Conservation (phyloP, 1,284 basidiomycete genomes). For the Entoloma clypeatum region DNA sequence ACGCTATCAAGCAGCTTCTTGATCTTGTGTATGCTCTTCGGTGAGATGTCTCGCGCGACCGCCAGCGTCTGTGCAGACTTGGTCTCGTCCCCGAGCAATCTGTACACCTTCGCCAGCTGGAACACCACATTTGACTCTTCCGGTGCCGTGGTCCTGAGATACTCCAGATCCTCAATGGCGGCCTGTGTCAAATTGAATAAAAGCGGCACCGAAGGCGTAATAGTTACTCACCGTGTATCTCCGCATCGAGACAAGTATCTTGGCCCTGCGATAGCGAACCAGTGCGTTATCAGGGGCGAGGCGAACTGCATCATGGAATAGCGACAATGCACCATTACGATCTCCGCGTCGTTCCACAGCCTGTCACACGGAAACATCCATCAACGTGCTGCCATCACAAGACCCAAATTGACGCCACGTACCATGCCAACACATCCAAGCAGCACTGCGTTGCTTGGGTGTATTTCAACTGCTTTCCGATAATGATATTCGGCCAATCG, state of each 20-base stretch:
- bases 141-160: slow-evolving; percentile 74
- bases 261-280: slow-evolving; percentile 86
- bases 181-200: slow-evolving; percentile 42
- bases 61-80: slow-evolving; percentile 82
- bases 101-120: slow-evolving; percentile 89
- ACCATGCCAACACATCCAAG: slow-evolving; percentile 90
- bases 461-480: slow-evolving; percentile 84
- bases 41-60: slow-evolving; percentile 80
- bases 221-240: slow-evolving; percentile 71
- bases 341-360: slow-evolving; percentile 80
- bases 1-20: slow-evolving; percentile 70
- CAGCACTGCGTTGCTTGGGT: slow-evolving; percentile 87
- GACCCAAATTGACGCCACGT: slow-evolving; percentile 39
- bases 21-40: slow-evolving; percentile 73
- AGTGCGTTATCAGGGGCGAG: slow-evolving; percentile 81
- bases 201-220: slow-evolving; percentile 6
- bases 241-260: slow-evolving; percentile 80
- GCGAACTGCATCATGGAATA: slow-evolving; percentile 77
- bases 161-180: slow-evolving; percentile 77
- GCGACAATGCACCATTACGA: slow-evolving; percentile 63
- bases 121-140: slow-evolving; percentile 95
- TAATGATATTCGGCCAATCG: slow-evolving; percentile 93
- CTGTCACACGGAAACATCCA: slow-evolving; percentile 40
- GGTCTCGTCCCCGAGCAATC: slow-evolving; percentile 71
- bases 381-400: slow-evolving; percentile 20